These are phyloP conservation scores for Westerdykella sp. DNA, from an alignment of 2,329 filamentous ascomycete species.

Conservation along the genomic window DNA sequence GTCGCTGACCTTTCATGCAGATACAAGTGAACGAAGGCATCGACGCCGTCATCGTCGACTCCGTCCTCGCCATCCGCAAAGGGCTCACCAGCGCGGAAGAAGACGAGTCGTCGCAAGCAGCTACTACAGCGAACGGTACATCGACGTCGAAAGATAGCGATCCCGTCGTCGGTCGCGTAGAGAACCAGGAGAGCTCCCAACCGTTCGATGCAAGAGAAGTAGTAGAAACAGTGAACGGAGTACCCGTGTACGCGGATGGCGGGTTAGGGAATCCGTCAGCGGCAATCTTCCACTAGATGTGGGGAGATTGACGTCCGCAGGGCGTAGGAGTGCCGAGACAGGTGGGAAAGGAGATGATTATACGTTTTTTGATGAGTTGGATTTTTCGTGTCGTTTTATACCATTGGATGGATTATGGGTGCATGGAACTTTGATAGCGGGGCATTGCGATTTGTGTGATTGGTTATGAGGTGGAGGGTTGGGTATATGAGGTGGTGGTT, in stretches of 20 bases:
- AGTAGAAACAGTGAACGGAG: conserved; percentile 15
- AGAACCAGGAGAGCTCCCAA: conserved; percentile 1
- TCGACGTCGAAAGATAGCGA: not conserved
- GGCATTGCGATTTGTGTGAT: no score
- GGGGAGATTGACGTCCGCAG: not conserved
- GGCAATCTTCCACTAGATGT: conserved; percentile 3
- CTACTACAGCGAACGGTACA: conserved; percentile 4
- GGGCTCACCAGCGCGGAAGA: conserved; percentile 58
- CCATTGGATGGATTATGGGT: no score
- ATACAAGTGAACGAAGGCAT: conserved; percentile 91
- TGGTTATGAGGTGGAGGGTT: no score
- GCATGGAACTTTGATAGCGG: no score
- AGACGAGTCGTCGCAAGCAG: not conserved
- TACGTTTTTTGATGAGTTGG: no score
- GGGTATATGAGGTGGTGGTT: no score
- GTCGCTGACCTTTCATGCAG: conserved; percentile 40
- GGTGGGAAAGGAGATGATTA: no score
- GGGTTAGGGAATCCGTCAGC: conserved; percentile 1
- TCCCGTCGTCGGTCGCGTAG: not conserved
- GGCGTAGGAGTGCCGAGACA: no score
- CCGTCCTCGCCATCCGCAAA: conserved; percentile 84
- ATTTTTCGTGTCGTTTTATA: no score
- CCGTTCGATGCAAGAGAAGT: conserved; percentile 5
- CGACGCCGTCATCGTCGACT: conserved; percentile 96
- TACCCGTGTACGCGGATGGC: conserved; percentile 12